Conservation (phyloP, 331 rosid species). For the Rosa hybrid region DNA sequence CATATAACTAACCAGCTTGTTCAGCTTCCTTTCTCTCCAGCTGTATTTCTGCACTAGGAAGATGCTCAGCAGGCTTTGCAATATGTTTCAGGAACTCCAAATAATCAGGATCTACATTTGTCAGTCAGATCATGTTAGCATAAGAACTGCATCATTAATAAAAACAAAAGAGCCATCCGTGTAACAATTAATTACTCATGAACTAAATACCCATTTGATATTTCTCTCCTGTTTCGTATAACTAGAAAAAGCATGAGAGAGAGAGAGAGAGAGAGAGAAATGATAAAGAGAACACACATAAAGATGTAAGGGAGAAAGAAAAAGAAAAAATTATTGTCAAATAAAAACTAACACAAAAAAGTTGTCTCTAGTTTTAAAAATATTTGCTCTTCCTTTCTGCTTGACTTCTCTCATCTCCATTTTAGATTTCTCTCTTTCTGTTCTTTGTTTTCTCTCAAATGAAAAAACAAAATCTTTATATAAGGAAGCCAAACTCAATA, state of each 20-base stretch:
- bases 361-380: not conserved
- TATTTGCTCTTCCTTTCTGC: not conserved
- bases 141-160: not conserved
- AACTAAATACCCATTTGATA: not conserved
- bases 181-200: not conserved
- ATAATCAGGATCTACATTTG: constrained; percentile 80
- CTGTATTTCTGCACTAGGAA: constrained; percentile 98
- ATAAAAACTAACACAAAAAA: not conserved
- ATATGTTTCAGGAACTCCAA: constrained; percentile 86
- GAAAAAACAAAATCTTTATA: not conserved
- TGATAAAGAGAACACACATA: not conserved
- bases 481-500: constrained; percentile 12
- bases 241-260: not conserved
- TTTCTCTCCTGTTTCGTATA: not conserved
- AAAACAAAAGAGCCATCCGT: not conserved
- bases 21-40: constrained; percentile 98
- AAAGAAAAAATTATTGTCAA: not conserved
- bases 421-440: not conserved
- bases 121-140: constrained; percentile 3
- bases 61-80: constrained; percentile 83
- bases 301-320: not conserved
- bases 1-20: constrained; percentile 69
- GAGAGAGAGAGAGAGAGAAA: too few species aligned
- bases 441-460: not conserved
- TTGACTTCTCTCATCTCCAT: not conserved